Evolutionary conservation across 805 yeast species (phyloP), one percentile per base, ranked within the genome.

Genomic region (Jamesozyma rosinii): DNA sequence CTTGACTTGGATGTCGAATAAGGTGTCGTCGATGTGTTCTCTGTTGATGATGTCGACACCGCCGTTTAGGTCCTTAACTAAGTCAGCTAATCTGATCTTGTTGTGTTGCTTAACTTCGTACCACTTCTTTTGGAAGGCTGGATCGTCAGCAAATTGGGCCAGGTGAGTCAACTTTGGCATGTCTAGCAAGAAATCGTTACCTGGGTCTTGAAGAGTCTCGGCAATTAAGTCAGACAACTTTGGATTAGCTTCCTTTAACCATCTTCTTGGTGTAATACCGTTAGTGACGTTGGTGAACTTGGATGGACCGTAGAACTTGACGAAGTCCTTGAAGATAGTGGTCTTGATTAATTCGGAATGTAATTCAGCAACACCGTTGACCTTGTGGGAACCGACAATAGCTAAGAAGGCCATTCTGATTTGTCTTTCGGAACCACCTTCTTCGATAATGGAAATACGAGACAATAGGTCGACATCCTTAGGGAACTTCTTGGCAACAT

Each of bases 251-350:
- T 88, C 95, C 61, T 79, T 81, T 60, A 88, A 75, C 97, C 97
- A 88, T 68, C 97, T 81, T 73, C 97, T 79, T 54, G 96, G 96
- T 2, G 97, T 88, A 59, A 88, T 79, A 68, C 97, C 97, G 64
- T 88, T 88, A 40, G 97, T 88, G 48, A 88, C 95, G 57, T 88
- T 88, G 41, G 85, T 84, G 66, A 88, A 88, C 66, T 83, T 85
- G 49, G 84, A 85, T 19, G 72, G 57, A 40, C 97, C 97, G 55
- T 76, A 88, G 31, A 88, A 73, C 48, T 73, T 74, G 44, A 88
- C 97, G 60, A 88, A 88, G 65, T 89, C 96, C 62, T 81, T 81
- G 68, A 88, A 88, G 52, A 88, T 84, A 4, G 95, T 86, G 27
- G 92, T 84, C 63, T 76, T 83, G 64, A 88, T 83, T 61, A 88